Evolutionary conservation across 108 stramenopile species (phyloP), one percentile per base, ranked within the genome.

Genomic region (Nitzschia putrida): DNA sequence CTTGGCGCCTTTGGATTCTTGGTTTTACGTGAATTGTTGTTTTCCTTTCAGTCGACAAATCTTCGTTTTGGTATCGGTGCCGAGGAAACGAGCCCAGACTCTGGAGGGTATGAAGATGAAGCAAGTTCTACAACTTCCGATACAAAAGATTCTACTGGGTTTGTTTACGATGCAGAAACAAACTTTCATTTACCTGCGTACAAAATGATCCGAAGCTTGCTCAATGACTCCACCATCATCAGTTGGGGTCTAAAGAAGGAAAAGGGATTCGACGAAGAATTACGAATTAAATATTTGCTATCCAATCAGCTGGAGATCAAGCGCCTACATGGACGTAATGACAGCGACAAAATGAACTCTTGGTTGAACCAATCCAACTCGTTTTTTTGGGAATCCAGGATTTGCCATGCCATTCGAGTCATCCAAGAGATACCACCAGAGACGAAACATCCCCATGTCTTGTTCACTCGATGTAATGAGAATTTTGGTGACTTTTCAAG

Each of bases 401-500:
- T 63, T 45, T 63, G 61, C 45, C 20, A 63, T 24, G 44, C 61
- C 20, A 47, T 63, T 45, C 44, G 24, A 47, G 12, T 10, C 4
- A 21, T 47, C 43, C 74, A 66, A 55, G 47, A 49, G 6, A 34
- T 34, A 3, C 4, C 29, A 4, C 29, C 29, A 34, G 29, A 34
- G 4, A 34, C 1, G 29, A 34, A 4, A 4, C 29, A 34, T 34
- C 75, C 68, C 44, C 85, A 83, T 42, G 79, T 83, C 16, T 56
- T 80, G 24, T 14, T 85, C 5, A 53, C 64, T 8, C 58, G 66
- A 47, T 42, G 80, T 13, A 77, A 85, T 53, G 81, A 77, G 54
- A 83, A 85, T 55, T 78, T 76, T 72, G 84, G 84, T 8, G 79
- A 61, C 2, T 77, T 85, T 42, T 78, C 76, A 8, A 24, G 56